Evolutionary conservation across 2,329 filamentous ascomycete genomes (phyloP).

Genomic region (Paraphaeosphaeria minitans): DNA sequence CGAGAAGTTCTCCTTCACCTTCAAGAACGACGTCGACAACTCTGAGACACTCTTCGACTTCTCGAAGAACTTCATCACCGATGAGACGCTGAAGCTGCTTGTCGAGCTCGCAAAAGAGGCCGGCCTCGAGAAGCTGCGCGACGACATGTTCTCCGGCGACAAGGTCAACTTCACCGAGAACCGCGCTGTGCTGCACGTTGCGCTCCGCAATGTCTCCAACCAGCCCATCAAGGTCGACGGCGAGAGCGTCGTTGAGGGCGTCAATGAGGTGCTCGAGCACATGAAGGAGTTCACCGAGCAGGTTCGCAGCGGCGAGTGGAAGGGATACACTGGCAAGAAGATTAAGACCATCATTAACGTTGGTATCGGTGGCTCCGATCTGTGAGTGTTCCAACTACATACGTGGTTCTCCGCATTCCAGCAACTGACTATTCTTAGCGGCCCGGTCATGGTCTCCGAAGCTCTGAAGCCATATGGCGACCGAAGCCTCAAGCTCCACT

Average conservation of each 20-base stretch:
- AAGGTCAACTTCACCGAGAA: slow-evolving; percentile 99
- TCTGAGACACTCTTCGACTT: slow-evolving; percentile 96
- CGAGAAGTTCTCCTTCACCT: slow-evolving; percentile 85
- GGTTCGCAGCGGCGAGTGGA: slow-evolving; percentile 93
- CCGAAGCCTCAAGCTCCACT: slow-evolving; percentile 86
- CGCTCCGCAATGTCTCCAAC: slow-evolving; percentile 86
- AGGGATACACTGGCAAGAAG: slow-evolving; percentile 96
- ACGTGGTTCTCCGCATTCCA: not conserved
- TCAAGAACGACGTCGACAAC: slow-evolving; percentile 76
- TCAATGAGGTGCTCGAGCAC: slow-evolving; percentile 89
- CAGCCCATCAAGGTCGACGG: slow-evolving; percentile 85
- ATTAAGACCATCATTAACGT: slow-evolving; percentile 96
- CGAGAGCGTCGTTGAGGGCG: slow-evolving; percentile 90
- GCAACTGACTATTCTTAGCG: slow-evolving; percentile 55
- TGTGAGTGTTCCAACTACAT: slow-evolving; percentile 65
- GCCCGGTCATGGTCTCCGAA: slow-evolving; percentile 98
- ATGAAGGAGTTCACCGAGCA: slow-evolving; percentile 99
- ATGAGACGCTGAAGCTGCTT: slow-evolving; percentile 86
- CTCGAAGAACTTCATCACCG: slow-evolving; percentile 97
- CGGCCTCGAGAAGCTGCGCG: slow-evolving; percentile 87
- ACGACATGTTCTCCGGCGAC: slow-evolving; percentile 96
- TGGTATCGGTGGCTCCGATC: slow-evolving; percentile 96
- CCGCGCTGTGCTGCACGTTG: slow-evolving; percentile 93
- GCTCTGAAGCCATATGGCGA: slow-evolving; percentile 94
- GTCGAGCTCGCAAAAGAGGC: slow-evolving; percentile 91